Evolutionary conservation across 768 basidiomycete genomes (phyloP).

Genomic region (Sporobolomyces phaffii): DNA sequence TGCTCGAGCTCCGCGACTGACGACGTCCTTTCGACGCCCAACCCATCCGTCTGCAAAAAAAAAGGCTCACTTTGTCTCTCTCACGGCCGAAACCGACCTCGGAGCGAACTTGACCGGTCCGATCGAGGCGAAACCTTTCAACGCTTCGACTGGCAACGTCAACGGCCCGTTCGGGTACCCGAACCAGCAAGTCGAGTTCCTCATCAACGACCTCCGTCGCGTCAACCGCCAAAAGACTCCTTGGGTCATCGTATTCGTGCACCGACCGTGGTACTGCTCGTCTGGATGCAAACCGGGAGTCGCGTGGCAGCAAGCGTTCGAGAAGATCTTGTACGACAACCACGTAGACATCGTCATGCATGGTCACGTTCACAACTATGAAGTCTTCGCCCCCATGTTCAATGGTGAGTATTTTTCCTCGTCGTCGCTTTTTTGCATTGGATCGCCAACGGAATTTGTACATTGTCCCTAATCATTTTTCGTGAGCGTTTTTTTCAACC

Average conservation of each 20-base stretch:
- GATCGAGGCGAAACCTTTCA: constrained; percentile 16
- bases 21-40: too few species aligned
- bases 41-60: too few species aligned
- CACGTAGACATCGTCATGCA: background rate
- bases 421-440: background rate
- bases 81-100: constrained; percentile 41
- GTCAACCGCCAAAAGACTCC: constrained; percentile 42
- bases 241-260: constrained; percentile 41
- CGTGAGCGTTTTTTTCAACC: background rate
- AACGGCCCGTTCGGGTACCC: constrained; percentile 32
- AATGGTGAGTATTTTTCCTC: constrained; percentile 3
- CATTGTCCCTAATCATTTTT: too few species aligned
- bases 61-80: constrained; percentile 40
- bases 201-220: constrained; percentile 38
- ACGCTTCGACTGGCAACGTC: constrained; percentile 1
- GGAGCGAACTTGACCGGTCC: constrained; percentile 23
- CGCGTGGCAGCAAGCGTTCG: constrained; percentile 42
- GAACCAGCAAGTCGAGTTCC: constrained; percentile 36
- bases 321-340: constrained; percentile 41
- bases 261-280: constrained; percentile 33
- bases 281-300: background rate
- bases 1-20: too few species aligned
- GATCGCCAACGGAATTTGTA: too few species aligned
- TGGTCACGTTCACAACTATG: constrained; percentile 14
- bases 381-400: constrained; percentile 22